Evolutionary conservation across 768 basidiomycete species (phyloP).

Genomic region (Neoboletus magnificus): DNA sequence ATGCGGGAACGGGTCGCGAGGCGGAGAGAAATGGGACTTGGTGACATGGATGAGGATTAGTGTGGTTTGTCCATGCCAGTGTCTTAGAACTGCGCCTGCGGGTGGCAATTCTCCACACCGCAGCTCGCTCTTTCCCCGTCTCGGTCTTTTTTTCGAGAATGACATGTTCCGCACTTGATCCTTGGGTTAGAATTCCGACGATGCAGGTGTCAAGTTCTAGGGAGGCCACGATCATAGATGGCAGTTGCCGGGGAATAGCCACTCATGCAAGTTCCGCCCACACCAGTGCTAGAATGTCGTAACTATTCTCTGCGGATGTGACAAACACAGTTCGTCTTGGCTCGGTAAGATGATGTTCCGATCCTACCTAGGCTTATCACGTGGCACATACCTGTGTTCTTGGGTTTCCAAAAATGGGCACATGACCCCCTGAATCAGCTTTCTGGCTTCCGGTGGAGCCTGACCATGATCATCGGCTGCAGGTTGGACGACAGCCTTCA

Average conservation of each 20-base stretch:
- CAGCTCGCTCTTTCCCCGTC: background rate
- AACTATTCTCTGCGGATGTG: background rate
- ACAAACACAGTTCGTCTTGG: background rate
- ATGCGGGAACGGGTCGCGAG: constrained; percentile 44
- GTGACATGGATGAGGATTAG: constrained; percentile 43
- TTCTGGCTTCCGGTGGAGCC: constrained; percentile 5
- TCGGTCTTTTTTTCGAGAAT: constrained; percentile 1
- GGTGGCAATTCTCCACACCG: constrained; percentile 1
- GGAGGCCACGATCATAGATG: background rate
- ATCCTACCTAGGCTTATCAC: background rate
- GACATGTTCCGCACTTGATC: background rate
- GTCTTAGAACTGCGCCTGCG: background rate
- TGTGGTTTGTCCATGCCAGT: constrained; percentile 1
- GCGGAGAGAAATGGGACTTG: constrained; percentile 38
- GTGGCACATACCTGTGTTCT: background rate
- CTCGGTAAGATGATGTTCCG: constrained; percentile 2
- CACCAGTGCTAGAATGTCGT: constrained; percentile 10
- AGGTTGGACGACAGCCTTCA: background rate
- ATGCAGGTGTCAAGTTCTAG: background rate
- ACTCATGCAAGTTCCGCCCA: constrained; percentile 9
- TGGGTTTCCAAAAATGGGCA: background rate
- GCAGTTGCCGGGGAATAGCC: constrained; percentile 7
- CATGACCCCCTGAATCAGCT: background rate
- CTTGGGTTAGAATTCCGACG: constrained; percentile 7
- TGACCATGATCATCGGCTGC: background rate